These are phyloP conservation scores for Leccinum boreale DNA, from an alignment of 768 basidiomycete genomes.

Conservation along the genomic window DNA sequence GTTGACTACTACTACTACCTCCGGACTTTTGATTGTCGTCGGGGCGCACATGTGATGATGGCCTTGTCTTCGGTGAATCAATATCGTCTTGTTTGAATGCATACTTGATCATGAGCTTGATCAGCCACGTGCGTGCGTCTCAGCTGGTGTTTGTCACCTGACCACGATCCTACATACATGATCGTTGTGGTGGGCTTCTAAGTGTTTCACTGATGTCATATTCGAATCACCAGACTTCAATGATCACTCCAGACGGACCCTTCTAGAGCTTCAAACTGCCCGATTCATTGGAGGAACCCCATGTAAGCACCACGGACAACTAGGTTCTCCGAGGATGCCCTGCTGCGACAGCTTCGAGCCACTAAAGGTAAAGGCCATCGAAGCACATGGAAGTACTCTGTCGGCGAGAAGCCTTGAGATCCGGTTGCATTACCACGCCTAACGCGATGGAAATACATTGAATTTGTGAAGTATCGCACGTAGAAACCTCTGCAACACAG, in stretches of 20 bases:
- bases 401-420: not conserved
- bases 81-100: not conserved
- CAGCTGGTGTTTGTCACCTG: not conserved
- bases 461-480: constrained; percentile 7
- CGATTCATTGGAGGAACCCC: not conserved
- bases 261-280: not conserved
- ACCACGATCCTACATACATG: no score
- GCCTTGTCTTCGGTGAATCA: not conserved
- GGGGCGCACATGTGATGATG: not conserved
- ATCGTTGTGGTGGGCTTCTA: not conserved
- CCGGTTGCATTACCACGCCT: constrained; percentile 1
- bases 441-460: constrained; percentile 20
- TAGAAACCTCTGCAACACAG: constrained; percentile 8
- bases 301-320: not conserved
- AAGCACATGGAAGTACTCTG: not conserved
- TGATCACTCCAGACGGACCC: not conserved
- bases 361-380: not conserved
- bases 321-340: not conserved
- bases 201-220: not conserved
- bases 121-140: not conserved
- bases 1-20: not conserved
- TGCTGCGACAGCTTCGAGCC: not conserved
- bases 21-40: not conserved
- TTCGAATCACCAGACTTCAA: not conserved
- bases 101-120: not conserved